A percentile compares a stretch with the other conserved stretches of the same genome.
phyloP scores from a whole-genome alignment of 2,329 filamentous ascomycete genomes.

The Clonostachys rhizophaga region DNA sequence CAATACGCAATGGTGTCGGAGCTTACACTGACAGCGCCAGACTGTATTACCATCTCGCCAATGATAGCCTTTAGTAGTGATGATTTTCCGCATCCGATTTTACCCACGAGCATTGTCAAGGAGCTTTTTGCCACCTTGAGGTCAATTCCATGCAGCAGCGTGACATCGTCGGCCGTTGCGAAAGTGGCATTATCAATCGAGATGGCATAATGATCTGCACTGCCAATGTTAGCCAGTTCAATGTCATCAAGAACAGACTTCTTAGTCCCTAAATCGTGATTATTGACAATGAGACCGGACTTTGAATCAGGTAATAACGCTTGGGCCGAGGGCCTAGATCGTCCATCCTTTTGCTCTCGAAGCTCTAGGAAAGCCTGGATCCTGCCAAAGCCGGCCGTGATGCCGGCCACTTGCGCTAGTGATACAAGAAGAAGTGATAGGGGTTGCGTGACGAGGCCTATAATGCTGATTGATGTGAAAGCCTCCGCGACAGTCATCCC shows the following conservation, averaged over 20 bases:
- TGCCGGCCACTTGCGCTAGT: constrained; percentile 22
- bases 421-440: constrained; percentile 23
- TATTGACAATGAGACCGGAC: neutral
- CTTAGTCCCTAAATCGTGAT: neutral
- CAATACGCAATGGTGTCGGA: constrained; percentile 6
- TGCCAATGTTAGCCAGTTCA: too few relatives aligned
- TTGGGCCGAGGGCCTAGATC: neutral
- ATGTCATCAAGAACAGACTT: neutral
- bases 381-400: constrained; percentile 21
- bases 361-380: constrained; percentile 23
- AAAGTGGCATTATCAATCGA: neutral
- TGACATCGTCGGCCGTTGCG: neutral
- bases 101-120: constrained; percentile 4
- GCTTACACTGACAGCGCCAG: constrained; percentile 6
- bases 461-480: constrained; percentile 27
- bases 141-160: constrained; percentile 1
- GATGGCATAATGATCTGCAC: neutral
- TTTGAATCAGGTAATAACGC: too few relatives aligned
- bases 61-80: constrained; percentile 10
- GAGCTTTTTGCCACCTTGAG: constrained; percentile 1
- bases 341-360: constrained; percentile 10
- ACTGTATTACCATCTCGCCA: constrained; percentile 7
- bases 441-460: constrained; percentile 22
- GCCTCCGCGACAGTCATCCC: constrained; percentile 21
- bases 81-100: constrained; percentile 10